Percentiles rank a stretch among this genome's conserved stretches.
These are phyloP conservation scores for Phytophthora fragariae DNA, from an alignment of 352 stramenopile genomes.

Conservation along the genomic window DNA sequence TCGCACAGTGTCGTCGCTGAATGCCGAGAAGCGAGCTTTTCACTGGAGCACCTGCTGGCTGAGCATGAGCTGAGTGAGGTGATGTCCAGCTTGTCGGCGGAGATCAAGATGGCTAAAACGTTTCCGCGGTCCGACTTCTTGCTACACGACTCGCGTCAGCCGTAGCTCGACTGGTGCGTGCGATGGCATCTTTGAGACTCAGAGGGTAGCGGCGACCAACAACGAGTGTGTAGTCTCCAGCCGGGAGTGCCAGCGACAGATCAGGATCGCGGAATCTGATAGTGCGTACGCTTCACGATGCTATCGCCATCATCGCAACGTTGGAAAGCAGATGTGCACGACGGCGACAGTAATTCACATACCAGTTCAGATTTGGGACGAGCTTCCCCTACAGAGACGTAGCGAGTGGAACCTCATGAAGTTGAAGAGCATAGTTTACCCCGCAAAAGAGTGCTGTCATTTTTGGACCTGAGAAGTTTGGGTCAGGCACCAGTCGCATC, in stretches of 20 bases:
- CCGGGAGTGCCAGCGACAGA: conserved; percentile 63
- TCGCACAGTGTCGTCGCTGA: conserved; percentile 52
- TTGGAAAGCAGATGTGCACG: no score
- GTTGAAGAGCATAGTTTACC: no score
- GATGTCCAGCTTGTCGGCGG: conserved; percentile 41
- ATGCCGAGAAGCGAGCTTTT: conserved; percentile 41
- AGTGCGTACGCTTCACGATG: conserved; percentile 53
- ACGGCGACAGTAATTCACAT: no score
- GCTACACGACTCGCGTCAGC: conserved; percentile 54
- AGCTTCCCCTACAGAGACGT: no score
- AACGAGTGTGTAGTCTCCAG: conserved; percentile 63
- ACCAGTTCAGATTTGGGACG: no score
- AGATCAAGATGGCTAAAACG: conserved; percentile 65
- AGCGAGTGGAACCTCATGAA: no score
- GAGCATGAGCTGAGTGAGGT: conserved; percentile 54
- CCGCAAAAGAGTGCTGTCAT: no score
- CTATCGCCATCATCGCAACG: conserved; percentile 65
- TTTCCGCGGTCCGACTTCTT: conserved; percentile 45
- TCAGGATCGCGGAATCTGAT: conserved; percentile 82
- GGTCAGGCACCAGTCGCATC: no score
- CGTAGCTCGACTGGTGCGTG: conserved; percentile 38
- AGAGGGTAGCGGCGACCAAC: conserved; percentile 70
- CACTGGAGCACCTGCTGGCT: conserved; percentile 44
- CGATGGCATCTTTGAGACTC: conserved; percentile 61
- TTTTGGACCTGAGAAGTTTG: no score